Conservation (phyloP, 73 alveolate genomes). For the Tetrahymena malaccensis region DNA sequence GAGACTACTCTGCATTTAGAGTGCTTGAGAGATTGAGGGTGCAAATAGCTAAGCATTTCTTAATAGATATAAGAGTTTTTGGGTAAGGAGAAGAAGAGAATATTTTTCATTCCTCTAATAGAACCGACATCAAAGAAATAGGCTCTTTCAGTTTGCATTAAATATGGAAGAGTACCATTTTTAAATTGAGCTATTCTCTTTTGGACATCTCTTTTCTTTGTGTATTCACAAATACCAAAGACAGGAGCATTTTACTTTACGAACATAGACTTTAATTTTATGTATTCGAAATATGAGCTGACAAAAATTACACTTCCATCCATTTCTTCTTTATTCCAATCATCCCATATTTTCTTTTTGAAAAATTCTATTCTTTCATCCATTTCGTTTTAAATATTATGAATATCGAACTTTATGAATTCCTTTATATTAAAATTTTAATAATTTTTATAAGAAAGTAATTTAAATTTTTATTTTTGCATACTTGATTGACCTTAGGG, state of each 20-base stretch:
- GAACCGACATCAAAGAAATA: slow-evolving; percentile 29
- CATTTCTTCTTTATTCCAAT: slow-evolving; percentile 8
- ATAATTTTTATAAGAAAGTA: not conserved
- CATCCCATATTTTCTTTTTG: slow-evolving; percentile 31
- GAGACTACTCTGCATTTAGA: not conserved
- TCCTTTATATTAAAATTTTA: not conserved
- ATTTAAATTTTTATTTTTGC: not conserved
- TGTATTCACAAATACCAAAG: slow-evolving; percentile 37
- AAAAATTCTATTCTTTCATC: slow-evolving; percentile 3
- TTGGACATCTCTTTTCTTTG: slow-evolving; percentile 25
- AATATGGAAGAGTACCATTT: not conserved
- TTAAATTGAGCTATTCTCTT: slow-evolving; percentile 25
- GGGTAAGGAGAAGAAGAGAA: slow-evolving; percentile 19
- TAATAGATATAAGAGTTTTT: slow-evolving; percentile 16
- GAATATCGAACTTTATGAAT: slow-evolving; percentile 19
- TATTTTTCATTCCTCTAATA: slow-evolving; percentile 18
- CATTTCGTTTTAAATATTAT: slow-evolving; percentile 1
- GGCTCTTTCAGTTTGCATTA: slow-evolving; percentile 39
- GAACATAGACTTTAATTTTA: slow-evolving; percentile 9
- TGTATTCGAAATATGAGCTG: slow-evolving; percentile 25
- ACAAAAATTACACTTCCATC: slow-evolving; percentile 29
- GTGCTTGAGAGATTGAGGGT: not conserved
- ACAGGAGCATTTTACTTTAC: slow-evolving; percentile 13
- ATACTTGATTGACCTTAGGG: not conserved
- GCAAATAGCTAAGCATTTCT: not conserved